Percentiles rank a stretch among this genome's conserved stretches.
phyloP scores from a whole-genome alignment of 1,139 yeast genomes.

The Debaryomycetaceae sp. region DNA sequence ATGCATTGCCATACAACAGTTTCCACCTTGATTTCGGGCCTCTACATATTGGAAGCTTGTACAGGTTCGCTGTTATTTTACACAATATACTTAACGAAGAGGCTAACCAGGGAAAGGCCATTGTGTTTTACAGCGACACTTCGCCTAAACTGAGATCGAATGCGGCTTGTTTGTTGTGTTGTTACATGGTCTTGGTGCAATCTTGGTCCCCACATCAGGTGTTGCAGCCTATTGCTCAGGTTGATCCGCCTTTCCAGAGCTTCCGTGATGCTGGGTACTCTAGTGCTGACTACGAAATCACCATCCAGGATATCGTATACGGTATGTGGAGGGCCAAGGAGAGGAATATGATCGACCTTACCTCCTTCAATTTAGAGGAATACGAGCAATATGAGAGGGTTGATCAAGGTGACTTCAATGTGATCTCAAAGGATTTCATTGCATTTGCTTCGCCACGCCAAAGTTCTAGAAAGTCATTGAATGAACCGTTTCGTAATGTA shows the following conservation, averaged over 20 bases:
- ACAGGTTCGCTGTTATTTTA: constrained; percentile 89
- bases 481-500: constrained; percentile 77
- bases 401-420: constrained; percentile 95
- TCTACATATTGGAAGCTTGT: constrained; percentile 84
- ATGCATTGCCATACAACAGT: constrained; percentile 84
- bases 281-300: constrained; percentile 86
- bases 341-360: constrained; percentile 80
- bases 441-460: constrained; percentile 98
- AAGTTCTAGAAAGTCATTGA: constrained; percentile 40
- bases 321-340: constrained; percentile 99
- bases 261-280: constrained; percentile 98
- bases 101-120: constrained; percentile 80
- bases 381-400: constrained; percentile 93
- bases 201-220: constrained; percentile 99
- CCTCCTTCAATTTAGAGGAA: constrained; percentile 86
- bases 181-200: constrained; percentile 93
- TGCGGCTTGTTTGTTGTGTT: constrained; percentile 90
- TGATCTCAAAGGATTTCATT: constrained; percentile 85
- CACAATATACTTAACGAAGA: constrained; percentile 90
- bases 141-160: constrained; percentile 83
- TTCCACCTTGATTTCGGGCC: constrained; percentile 98
- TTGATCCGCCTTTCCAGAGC: constrained; percentile 90
- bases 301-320: constrained; percentile 91
- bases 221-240: constrained; percentile 87
- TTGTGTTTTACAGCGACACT: constrained; percentile 83